Percentiles rank a stretch among this genome's conserved stretches.
phyloP scores from a whole-genome alignment of 2,329 filamentous ascomycete species.

The Chrysosporium keratinophilum region DNA sequence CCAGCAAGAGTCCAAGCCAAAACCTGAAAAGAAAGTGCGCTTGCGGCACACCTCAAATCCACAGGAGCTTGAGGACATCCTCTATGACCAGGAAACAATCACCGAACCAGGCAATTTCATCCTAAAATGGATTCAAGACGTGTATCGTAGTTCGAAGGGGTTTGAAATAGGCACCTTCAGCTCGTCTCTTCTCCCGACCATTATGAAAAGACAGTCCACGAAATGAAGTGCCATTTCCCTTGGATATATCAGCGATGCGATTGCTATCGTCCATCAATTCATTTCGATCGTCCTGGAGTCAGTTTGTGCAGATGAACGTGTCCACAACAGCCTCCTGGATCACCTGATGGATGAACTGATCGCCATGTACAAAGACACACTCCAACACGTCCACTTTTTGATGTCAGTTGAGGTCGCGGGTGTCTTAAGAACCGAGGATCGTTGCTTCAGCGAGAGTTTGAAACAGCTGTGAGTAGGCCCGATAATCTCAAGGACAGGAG shows the following conservation, averaged over 20 bases:
- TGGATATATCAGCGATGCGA: slow-evolving; percentile 43
- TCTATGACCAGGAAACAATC: slow-evolving; percentile 11
- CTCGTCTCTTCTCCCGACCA: slow-evolving; percentile 21
- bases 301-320: slow-evolving; percentile 37
- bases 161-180: slow-evolving; percentile 46
- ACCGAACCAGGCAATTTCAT: slow-evolving; percentile 26
- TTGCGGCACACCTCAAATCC: not conserved
- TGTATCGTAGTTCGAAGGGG: slow-evolving; percentile 41
- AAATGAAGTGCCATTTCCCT: slow-evolving; percentile 45
- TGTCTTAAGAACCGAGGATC: slow-evolving; percentile 42
- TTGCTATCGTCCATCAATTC: slow-evolving; percentile 45
- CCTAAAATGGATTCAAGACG: slow-evolving; percentile 35
- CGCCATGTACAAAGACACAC: slow-evolving; percentile 38
- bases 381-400: slow-evolving; percentile 44
- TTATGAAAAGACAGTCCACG: slow-evolving; percentile 45
- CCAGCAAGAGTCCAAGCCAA: not conserved
- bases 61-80: slow-evolving; percentile 18
- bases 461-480: slow-evolving; percentile 26
- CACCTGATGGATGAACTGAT: slow-evolving; percentile 39
- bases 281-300: slow-evolving; percentile 36
- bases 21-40: not conserved
- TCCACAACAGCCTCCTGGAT: slow-evolving; percentile 37
- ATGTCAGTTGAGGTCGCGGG: slow-evolving; percentile 42
- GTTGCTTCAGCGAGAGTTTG: slow-evolving; percentile 42
- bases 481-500: too few species aligned